Base-by-base conservation (phyloP, 345 rosid genomes). In the Salix brachista region DNA sequence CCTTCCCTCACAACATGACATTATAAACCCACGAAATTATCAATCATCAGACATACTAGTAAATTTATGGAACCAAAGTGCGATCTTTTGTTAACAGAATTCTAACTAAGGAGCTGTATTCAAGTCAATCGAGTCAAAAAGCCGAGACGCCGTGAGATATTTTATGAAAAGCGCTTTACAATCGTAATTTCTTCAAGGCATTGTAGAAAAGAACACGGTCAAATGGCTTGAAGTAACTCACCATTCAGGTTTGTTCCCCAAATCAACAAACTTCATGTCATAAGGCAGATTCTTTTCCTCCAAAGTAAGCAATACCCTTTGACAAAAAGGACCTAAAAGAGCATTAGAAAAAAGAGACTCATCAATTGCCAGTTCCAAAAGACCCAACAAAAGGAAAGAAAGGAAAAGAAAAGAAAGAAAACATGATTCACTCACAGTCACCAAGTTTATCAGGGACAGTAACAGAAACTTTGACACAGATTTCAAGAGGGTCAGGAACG, bases 281-380 rank as follows among this genome's bases (percentile, higher is more conserved):
- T 95, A 93, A 71, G 92, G 91, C 8, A 95, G 83, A 82, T 90
- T 87, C 86, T 95, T 95, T 80, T 95, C 98, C 90, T 93, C 97
- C 87, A 95, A 73, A 30, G 97, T 91, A 74, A 93, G 83, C 75
- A 91, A 80, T 48, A 93, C 98, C 82, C 92, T 93, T 81, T 91
- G 99, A 83, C 91, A 90, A 85, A 95, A 96, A 12, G 97, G 98
- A 67, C 98, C 98, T 91, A 85, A 72, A 69, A 54, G 65, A 72
- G 39, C 76, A 50, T n/a, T 19, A 19, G 32, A 23, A 71, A 60
- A 6, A 34, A 34, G 36, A 5, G 6, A 65, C 18, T 37, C 70
- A 8, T 2, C 41, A 66, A 1, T 21, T 50, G 16, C 23, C 36
- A 65, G 36, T 65, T 36, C 26, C n/a, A 50, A 18, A 48, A 30